Conservation (phyloP, 2,329 filamentous ascomycete species). For the Aspergillus sp. region DNA sequence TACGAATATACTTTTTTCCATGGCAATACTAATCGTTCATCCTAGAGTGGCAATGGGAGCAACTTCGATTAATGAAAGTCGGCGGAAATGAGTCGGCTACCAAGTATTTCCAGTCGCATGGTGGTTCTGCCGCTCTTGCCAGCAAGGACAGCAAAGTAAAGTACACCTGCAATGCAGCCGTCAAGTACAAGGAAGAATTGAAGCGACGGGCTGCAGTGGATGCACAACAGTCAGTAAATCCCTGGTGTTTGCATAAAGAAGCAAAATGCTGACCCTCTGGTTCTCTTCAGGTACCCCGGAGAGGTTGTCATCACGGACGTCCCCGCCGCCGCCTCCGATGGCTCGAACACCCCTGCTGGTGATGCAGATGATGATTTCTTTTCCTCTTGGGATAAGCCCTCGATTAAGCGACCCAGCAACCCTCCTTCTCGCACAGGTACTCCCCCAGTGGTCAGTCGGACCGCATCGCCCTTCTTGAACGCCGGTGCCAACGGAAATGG, state of each 20-base stretch:
- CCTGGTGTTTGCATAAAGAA: not conserved
- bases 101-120: slow-evolving; percentile 96
- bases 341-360: slow-evolving; percentile 69
- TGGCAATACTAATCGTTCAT: slow-evolving; percentile 15
- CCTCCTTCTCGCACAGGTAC: slow-evolving; percentile 86
- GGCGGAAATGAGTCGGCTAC: slow-evolving; percentile 97
- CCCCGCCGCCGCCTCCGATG: slow-evolving; percentile 56
- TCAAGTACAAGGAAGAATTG: slow-evolving; percentile 96
- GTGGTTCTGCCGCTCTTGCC: slow-evolving; percentile 84
- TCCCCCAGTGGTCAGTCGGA: slow-evolving; percentile 73
- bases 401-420: slow-evolving; percentile 93
- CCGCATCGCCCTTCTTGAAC: slow-evolving; percentile 84
- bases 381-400: slow-evolving; percentile 96
- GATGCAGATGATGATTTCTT: slow-evolving; percentile 93
- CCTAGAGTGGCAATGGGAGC: slow-evolving; percentile 96
- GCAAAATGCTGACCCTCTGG: slow-evolving; percentile 4
- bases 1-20: not conserved
- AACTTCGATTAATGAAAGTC: slow-evolving; percentile 95
- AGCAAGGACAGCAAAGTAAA: slow-evolving; percentile 97
- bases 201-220: slow-evolving; percentile 80
- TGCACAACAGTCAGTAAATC: slow-evolving; percentile 67
- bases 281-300: slow-evolving; percentile 62
- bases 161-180: slow-evolving; percentile 88
- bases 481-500: slow-evolving; percentile 63
- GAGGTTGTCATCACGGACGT: slow-evolving; percentile 82